Evolutionary conservation across 257 asterid genomes (phyloP), one percentile per base, ranked within the genome.

Genomic region (Capsicum chinense): DNA sequence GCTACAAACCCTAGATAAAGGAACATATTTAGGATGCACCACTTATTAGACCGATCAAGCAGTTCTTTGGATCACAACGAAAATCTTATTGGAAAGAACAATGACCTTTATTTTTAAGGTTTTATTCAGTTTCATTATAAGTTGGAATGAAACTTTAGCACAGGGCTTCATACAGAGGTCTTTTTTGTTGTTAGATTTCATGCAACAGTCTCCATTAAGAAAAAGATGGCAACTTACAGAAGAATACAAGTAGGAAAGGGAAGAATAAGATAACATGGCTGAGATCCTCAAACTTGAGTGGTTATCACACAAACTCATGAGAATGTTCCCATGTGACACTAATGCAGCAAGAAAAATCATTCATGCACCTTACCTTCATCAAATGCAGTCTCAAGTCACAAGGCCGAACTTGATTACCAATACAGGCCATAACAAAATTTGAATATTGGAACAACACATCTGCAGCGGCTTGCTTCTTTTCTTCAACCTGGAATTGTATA

Each of bases 381-480:
- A 95, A 89, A 88, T 95, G 99, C 93, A 95, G 82, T 90, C 98
- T 93, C 52, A 95, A 76, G 90, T 95, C 99, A 82, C 99, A 95
- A 37, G 99, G 99, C 50, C 98, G 93, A 80, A 86, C 94, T 87
- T 92, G 97, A 87, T 92, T 89, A 35, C 99, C 99, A 50, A 95
- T 88, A 83, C 94, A 92, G 1, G 93, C 98, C 92, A 94, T 88
- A 47, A 91, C 98, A 89, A 95, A 95, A 83, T 88, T 93, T 66
- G 99, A 95, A 88, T 95, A 95, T 39, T 92, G 92, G 87, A 90
- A 93, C 90, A 94, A 79, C 79, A 93, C 99, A 91, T 95, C 98
- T 21, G 98, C 95, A 84, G 99, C 98, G 85, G 99, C 98, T 90
- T 95, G 98, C 92, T 92, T 95, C 93, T 92, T 93, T 85, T 92